Base-by-base conservation (phyloP, 495 filamentous ascomycete genomes). In the Aspergillus coremiiformis region DNA sequence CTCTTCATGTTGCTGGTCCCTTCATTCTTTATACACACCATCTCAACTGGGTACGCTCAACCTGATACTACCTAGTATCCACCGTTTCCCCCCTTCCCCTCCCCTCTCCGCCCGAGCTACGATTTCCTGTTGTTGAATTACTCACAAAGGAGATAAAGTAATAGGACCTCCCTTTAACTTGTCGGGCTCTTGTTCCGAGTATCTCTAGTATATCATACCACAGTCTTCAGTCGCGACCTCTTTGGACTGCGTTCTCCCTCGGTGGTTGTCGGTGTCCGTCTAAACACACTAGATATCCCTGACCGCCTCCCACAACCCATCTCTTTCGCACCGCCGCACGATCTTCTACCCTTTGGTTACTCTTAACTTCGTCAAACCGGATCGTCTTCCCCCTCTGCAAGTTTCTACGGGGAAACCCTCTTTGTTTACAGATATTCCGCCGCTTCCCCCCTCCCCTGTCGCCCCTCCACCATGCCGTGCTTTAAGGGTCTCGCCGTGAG, bases 401-500 rank as follows among this genome's bases (percentile, higher is more conserved):
- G n/a, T 21, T n/a, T 20, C 30, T 41, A 10, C 37, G 37, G 37
- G 21, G 37, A 27, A 35, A 7, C 23, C 15, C 20, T 39, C 12
- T 46, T 23, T 17, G n/a, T 12, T 39, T 39, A 20, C 32, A 5
- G 14, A 35, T 5, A 32, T 44, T 12, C 43, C 15, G 42, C n/a
- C 3, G 2, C 37, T 44, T 22, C 52, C 26, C 55, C 51, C n/a
- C n/a, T n/a, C n/a, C n/a, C n/a, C n/a, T n/a, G n/a, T n/a, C n/a
- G n/a, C n/a, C n/a, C n/a, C n/a, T n/a, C n/a, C 66, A 65, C 44
- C 62, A 95, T 95, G 91, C 91, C 91, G 74, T 96, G 91, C 82
- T 96, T 95, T 77, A 93, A 94, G 73, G 91, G 91, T 67, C 87
- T 96, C 63, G 90, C 91, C 44, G 90, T 96, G 66, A 94, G 89